phyloP scores from a whole-genome alignment of 768 basidiomycete species.

The Tephrocybe sp. region DNA sequence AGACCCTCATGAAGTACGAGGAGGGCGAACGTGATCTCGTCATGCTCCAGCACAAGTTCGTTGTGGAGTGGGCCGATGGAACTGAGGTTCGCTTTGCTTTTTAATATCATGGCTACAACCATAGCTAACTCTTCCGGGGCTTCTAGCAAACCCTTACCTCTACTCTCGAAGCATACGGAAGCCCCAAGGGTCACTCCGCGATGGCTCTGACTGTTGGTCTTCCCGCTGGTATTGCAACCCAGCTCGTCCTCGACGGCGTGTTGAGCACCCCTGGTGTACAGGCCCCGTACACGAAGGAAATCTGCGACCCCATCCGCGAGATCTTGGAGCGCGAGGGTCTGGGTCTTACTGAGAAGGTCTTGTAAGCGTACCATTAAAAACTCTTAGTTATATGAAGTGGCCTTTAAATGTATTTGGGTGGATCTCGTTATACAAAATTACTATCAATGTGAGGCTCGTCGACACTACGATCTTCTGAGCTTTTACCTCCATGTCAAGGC shows the following conservation, averaged over 20 bases:
- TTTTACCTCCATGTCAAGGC: too few species aligned
- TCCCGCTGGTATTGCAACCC: slow-evolving; percentile 92
- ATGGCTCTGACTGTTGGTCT: slow-evolving; percentile 93
- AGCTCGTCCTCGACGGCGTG: slow-evolving; percentile 87
- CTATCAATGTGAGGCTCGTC: too few species aligned
- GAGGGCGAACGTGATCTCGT: slow-evolving; percentile 92
- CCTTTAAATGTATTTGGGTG: background rate
- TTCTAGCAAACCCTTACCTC: slow-evolving; percentile 84
- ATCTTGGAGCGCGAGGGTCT: slow-evolving; percentile 74
- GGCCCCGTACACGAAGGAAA: slow-evolving; percentile 84
- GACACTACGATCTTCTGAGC: too few species aligned
- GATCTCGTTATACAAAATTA: too few species aligned
- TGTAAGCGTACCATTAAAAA: background rate
- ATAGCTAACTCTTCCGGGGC: slow-evolving; percentile 3
- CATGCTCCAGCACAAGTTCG: slow-evolving; percentile 98
- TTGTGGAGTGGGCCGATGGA: slow-evolving; percentile 88
- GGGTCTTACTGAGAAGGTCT: slow-evolving; percentile 65
- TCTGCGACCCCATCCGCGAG: slow-evolving; percentile 73
- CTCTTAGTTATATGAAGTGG: background rate
- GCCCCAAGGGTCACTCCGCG: slow-evolving; percentile 75
- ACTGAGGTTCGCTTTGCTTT: slow-evolving; percentile 44
- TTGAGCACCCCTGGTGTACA: slow-evolving; percentile 77
- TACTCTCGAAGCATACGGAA: slow-evolving; percentile 88
- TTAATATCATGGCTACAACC: background rate
- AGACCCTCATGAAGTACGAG: slow-evolving; percentile 91